A percentile compares a stretch with the other conserved stretches of the same genome.
These are phyloP conservation scores for Penicilliopsis zonata DNA, from an alignment of 495 filamentous ascomycete species.

Conservation along the genomic window DNA sequence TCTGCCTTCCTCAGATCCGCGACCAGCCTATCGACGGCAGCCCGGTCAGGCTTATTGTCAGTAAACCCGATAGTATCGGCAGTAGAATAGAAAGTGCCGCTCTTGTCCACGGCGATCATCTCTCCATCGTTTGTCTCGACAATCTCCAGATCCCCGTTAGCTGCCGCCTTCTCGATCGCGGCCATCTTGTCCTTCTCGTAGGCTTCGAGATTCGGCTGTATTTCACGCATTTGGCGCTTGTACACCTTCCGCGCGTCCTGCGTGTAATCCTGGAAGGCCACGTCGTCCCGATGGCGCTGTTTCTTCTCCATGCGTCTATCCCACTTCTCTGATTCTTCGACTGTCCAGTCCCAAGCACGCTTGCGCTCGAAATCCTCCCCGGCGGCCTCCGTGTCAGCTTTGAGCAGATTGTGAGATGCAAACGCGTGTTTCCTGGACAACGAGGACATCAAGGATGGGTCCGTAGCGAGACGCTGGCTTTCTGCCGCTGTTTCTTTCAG, in stretches of 20 bases:
- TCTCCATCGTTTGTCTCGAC: slow-evolving; percentile 92
- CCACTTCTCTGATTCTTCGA: slow-evolving; percentile 89
- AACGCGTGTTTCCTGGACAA: slow-evolving; percentile 71
- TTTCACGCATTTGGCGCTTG: slow-evolving; percentile 72
- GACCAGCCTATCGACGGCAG: slow-evolving; percentile 82
- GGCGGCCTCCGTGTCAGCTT: slow-evolving; percentile 71
- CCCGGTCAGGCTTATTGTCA: slow-evolving; percentile 79
- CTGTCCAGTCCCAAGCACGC: slow-evolving; percentile 96
- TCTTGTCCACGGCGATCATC: slow-evolving; percentile 82
- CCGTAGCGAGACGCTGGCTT: slow-evolving; percentile 64
- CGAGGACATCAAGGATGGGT: slow-evolving; percentile 58
- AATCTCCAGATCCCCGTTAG: slow-evolving; percentile 71
- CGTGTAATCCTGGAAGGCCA: slow-evolving; percentile 82
- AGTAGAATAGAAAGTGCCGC: slow-evolving; percentile 80
- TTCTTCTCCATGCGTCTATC: slow-evolving; percentile 83
- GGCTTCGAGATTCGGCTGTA: slow-evolving; percentile 56
- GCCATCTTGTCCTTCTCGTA: slow-evolving; percentile 81
- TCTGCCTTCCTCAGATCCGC: slow-evolving; percentile 79
- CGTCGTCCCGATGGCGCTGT: slow-evolving; percentile 66
- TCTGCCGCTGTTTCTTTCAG: slow-evolving; percentile 75
- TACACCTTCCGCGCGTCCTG: slow-evolving; percentile 85
- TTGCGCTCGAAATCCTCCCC: slow-evolving; percentile 96
- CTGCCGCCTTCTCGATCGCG: slow-evolving; percentile 72
- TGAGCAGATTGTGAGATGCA: slow-evolving; percentile 84
- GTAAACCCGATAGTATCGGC: slow-evolving; percentile 70